A percentile compares a stretch with the other conserved stretches of the same genome.
Evolutionary conservation across 2,329 filamentous ascomycete species (phyloP).

Genomic region (Mycosphaerella sp.): DNA sequence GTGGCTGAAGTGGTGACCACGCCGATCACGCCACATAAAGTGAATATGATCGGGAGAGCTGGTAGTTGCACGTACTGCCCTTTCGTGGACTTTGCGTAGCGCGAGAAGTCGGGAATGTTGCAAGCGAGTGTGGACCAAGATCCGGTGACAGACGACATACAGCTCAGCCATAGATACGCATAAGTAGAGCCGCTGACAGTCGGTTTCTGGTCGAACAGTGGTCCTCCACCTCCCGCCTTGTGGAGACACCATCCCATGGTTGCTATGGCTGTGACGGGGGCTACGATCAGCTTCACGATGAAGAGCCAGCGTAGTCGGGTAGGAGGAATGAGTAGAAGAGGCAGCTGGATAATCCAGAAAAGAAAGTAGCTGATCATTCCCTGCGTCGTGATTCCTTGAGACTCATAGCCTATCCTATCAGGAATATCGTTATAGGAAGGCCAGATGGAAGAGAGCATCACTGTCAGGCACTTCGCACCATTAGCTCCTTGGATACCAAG

Average conservation of each 20-base stretch:
- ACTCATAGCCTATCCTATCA: conserved; percentile 35
- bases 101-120: conserved; percentile 34
- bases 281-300: background rate
- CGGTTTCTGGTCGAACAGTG: conserved; percentile 5
- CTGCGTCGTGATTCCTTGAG: background rate
- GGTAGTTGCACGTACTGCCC: conserved; percentile 32
- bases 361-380: background rate
- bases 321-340: background rate
- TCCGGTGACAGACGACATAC: conserved; percentile 45
- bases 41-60: conserved; percentile 45
- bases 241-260: background rate
- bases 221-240: background rate
- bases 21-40: conserved; percentile 44
- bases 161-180: conserved; percentile 39
- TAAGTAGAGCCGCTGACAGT: conserved; percentile 38
- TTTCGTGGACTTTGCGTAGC: conserved; percentile 28
- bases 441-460: conserved; percentile 33
- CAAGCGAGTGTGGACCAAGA: conserved; percentile 38
- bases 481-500: conserved; percentile 23
- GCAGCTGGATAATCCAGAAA: background rate
- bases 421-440: conserved; percentile 38
- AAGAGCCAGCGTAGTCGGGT: background rate
- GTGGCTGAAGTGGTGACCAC: conserved; percentile 54
- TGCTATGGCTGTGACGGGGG: background rate
- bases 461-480: conserved; percentile 18